Conservation (phyloP, 2,329 filamentous ascomycete species). For the Cercospora beticola region DNA sequence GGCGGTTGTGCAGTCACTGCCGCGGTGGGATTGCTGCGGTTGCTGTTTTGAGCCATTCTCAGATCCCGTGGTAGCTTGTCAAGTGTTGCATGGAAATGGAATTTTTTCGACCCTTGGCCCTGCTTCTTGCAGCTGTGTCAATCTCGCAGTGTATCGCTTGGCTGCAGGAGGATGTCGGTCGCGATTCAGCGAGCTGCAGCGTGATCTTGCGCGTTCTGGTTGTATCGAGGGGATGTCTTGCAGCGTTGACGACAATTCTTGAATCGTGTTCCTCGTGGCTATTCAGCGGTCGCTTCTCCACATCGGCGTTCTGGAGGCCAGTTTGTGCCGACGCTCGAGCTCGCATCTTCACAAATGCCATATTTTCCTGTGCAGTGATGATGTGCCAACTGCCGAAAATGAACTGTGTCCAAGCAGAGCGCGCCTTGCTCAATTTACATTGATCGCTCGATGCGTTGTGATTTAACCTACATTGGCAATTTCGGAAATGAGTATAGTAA, state of each 20-base stretch:
- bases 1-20: background rate
- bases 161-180: constrained; percentile 5
- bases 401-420: background rate
- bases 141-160: constrained; percentile 5
- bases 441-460: background rate
- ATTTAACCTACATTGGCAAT: background rate
- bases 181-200: constrained; percentile 12
- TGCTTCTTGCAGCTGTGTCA: constrained; percentile 14
- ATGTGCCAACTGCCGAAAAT: background rate
- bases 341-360: background rate
- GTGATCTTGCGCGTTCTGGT: background rate
- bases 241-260: constrained; percentile 2
- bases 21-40: background rate
- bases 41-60: constrained; percentile 15
- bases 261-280: constrained; percentile 1
- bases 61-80: constrained; percentile 15
- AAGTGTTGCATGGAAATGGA: constrained; percentile 1
- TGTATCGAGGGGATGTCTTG: constrained; percentile 13
- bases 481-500: background rate
- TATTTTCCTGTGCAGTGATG: background rate
- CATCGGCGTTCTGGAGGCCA: background rate
- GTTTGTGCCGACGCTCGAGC: background rate
- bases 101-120: constrained; percentile 11
- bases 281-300: background rate
- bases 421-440: background rate